Base-by-base conservation (phyloP, 441 rosid species). In the Croton laevigatus region DNA sequence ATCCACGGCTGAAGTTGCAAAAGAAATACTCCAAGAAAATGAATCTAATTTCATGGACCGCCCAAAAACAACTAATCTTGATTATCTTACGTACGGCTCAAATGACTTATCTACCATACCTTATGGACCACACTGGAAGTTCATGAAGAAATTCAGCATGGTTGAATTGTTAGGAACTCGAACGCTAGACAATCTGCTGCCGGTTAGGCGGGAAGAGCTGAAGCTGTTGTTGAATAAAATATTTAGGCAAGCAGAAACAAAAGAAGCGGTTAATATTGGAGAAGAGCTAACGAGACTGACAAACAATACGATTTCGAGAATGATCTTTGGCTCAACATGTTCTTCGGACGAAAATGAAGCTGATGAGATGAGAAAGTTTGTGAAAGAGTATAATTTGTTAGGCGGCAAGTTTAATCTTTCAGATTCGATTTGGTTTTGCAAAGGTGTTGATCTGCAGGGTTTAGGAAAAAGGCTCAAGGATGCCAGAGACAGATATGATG, bases 61-160 rank as follows among this genome's bases (percentile, higher is more conserved):
- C 0, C 95, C 91, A 4, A 82, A 75, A 62, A 59, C 75, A 48
- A 77, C 77, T 51, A 84, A 83, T 58, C 76, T 86, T 38, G 88
- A 91, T 68, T 91, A 82, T 81, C 86, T 89, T 40, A 87, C 93
- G 10, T 91, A 89, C 69, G 89, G 88, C 58, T 83, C 91, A 0
- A 69, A 93, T 0, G 96, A 87, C 76, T 87, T 91, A 60, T 80
- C 88, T 38, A 80, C 81, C 36, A 87, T 81, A 9, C 85, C 85
- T 19, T 88, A 86, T 6, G 97, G 96, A 1, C 72, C 82, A 0
- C 73, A 79, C 49, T 91, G 94, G 94, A 89, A 83, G 80, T 88
- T 87, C 84, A 86, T 87, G 89, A 89, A 86, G 82, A 88, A 82
- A 63, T 72, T 91, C 4, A 85, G 91, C 83, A 87, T 88, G 97